Conservation (phyloP, 1,284 basidiomycete species). For the Athelia psychrophila region DNA sequence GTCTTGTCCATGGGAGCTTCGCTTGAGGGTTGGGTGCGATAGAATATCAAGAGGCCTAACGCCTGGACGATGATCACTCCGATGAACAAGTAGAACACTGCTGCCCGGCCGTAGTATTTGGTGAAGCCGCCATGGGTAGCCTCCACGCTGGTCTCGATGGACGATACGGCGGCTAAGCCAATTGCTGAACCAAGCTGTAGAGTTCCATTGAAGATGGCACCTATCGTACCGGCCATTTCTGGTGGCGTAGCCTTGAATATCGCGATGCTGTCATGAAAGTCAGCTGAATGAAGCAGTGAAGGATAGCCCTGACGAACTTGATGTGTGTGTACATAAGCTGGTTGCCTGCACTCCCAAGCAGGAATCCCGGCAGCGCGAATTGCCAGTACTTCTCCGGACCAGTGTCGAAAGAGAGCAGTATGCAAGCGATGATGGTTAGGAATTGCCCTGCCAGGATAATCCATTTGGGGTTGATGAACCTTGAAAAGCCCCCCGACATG, state of each 20-base stretch:
- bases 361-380: slow-evolving; percentile 46
- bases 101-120: slow-evolving; percentile 39
- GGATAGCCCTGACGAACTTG: slow-evolving; percentile 28
- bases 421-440: slow-evolving; percentile 36
- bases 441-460: slow-evolving; percentile 39
- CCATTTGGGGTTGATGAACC: slow-evolving; percentile 37
- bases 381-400: slow-evolving; percentile 39
- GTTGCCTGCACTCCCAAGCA: slow-evolving; percentile 40
- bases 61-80: slow-evolving; percentile 33
- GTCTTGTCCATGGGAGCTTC: no score
- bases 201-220: slow-evolving; percentile 53
- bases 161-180: slow-evolving; percentile 38
- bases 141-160: slow-evolving; percentile 47
- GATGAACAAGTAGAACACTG: slow-evolving; percentile 49
- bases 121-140: slow-evolving; percentile 23
- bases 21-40: slow-evolving; percentile 13
- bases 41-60: slow-evolving; percentile 36
- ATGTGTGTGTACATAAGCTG: slow-evolving; percentile 30
- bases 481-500: slow-evolving; percentile 38
- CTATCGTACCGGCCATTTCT: slow-evolving; percentile 48
- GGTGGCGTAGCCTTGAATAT: slow-evolving; percentile 47
- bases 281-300: neutral
- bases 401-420: slow-evolving; percentile 37
- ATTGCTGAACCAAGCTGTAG: slow-evolving; percentile 52
- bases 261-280: slow-evolving; percentile 36